These are phyloP conservation scores for Mycena epipterygia DNA, from an alignment of 768 basidiomycete species.

Conservation along the genomic window DNA sequence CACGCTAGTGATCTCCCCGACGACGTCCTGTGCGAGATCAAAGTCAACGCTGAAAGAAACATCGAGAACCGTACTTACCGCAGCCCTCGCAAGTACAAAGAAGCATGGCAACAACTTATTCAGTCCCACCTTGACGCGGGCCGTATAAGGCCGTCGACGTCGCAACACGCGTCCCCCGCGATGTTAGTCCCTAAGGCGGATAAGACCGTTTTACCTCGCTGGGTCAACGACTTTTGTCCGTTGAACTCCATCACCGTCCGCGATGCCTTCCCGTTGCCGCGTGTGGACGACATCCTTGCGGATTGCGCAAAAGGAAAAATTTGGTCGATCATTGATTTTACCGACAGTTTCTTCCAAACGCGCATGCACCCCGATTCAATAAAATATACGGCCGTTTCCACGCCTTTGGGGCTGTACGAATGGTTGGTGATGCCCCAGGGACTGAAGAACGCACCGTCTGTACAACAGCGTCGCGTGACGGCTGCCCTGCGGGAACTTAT, in stretches of 20 bases:
- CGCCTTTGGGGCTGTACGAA: no score
- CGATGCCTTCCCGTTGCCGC: conserved; percentile 40
- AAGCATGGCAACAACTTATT: conserved; percentile 44
- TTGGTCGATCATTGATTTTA: conserved; percentile 55
- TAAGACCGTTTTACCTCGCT: conserved; percentile 35
- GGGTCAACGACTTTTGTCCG: conserved; percentile 45
- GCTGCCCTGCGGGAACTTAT: conserved; percentile 45
- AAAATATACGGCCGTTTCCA: no score
- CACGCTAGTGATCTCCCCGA: conserved; percentile 39
- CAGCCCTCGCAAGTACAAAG: conserved; percentile 47
- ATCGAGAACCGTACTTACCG: conserved; percentile 38
- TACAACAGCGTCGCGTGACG: conserved; percentile 50
- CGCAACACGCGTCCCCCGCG: conserved; percentile 42
- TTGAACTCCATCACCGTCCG: conserved; percentile 41
- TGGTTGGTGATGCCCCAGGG: no score
- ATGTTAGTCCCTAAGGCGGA: conserved; percentile 52
- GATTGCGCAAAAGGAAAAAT: conserved; percentile 51
- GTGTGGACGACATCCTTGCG: no score
- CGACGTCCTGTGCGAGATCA: conserved; percentile 36
- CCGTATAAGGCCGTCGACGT: conserved; percentile 39
- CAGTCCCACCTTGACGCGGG: conserved; percentile 48
- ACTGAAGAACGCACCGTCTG: conserved; percentile 50
- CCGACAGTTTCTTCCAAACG: conserved; percentile 56
- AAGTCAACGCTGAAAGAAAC: conserved; percentile 32
- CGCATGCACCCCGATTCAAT: conserved; percentile 45